Conservation (phyloP, 768 basidiomycete genomes). For the Auricularia sp. region DNA sequence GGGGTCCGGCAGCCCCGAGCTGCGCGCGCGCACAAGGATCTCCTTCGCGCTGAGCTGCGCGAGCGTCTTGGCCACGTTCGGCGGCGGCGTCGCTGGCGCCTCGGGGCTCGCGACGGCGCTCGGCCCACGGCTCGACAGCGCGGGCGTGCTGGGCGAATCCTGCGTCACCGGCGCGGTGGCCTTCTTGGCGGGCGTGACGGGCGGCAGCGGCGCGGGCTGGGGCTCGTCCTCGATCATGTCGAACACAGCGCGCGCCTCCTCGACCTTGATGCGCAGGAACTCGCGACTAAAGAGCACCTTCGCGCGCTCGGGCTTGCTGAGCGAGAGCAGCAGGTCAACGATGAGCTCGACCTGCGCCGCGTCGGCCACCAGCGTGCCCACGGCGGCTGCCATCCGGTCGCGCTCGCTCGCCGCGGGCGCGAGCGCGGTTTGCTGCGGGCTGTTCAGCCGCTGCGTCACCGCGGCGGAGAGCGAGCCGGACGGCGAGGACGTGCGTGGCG, state of each 20-base stretch:
- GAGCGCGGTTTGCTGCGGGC: conserved; percentile 19
- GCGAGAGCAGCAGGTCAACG: conserved; percentile 71
- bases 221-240: conserved; percentile 53
- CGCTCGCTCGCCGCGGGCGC: conserved; percentile 51
- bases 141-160: conserved; percentile 65
- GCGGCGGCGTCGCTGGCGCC: conserved; percentile 35
- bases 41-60: conserved; percentile 66
- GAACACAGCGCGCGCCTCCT: conserved; percentile 73
- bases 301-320: conserved; percentile 81
- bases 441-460: conserved; percentile 14
- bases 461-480: conserved; percentile 52
- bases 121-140: conserved; percentile 62
- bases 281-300: conserved; percentile 87
- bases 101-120: conserved; percentile 51
- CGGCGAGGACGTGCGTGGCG: conserved; percentile 77
- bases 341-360: conserved; percentile 50
- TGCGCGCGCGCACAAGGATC: conserved; percentile 56
- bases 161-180: conserved; percentile 24
- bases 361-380: conserved; percentile 46
- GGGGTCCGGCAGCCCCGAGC: conserved; percentile 50
- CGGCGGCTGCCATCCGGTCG: conserved; percentile 62
- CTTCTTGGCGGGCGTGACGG: conserved; percentile 57
- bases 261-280: conserved; percentile 63
- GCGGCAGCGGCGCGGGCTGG: conserved; percentile 29
- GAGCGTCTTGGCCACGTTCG: conserved; percentile 43